Evolutionary conservation across 2,329 filamentous ascomycete genomes (phyloP), one percentile per base, ranked within the genome.

Genomic region (Thermothelomyces thermophilus): DNA sequence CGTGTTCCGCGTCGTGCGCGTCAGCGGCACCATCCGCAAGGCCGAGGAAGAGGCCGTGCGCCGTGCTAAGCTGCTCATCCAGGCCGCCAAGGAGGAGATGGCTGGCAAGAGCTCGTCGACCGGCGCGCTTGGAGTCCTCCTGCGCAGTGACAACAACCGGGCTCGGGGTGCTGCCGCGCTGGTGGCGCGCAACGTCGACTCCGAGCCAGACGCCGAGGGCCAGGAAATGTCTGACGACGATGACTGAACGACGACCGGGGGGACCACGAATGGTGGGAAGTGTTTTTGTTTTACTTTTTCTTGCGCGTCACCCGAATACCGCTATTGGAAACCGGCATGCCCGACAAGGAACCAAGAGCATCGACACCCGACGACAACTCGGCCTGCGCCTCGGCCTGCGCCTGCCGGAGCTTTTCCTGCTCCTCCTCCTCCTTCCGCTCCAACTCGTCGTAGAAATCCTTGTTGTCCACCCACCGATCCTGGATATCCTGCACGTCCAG

Each of bases 21-120:
- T 96, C 13, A 93, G 87, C 57, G 93, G 91, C 14, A 98, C 93
- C 3, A 95, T 98, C 62, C 84, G 84, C 59, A 95, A 95, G 68
- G 85, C 83, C 2, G 90, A 97, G 68, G 84, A 95, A 64, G 90
- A 95, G 67, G 89, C 90, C 31, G 86, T 97, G 60, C 77, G 83
- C 3, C 76, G 87, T 53, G 87, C 89, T 36, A 83, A 86, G 58
- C 73, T 76, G 50, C 77, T 89, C 50, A 83, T 95, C 52, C 71
- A 86, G 37, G 77, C 81, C 26, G 82, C 85, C 46, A 79, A 77
- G 62, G 77, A 76, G 24, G 73, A 66, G 40, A 70, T 68, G 62
- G 69, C 66, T 58, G 68, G 59, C 52, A 70, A 64, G 60, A 64
- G 50, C n/a, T n/a, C n/a, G n/a, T n/a, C n/a, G n/a, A n/a, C n/a